Evolutionary conservation across 768 basidiomycete species (phyloP).

Genomic region (Kwoniella botswanensis): DNA sequence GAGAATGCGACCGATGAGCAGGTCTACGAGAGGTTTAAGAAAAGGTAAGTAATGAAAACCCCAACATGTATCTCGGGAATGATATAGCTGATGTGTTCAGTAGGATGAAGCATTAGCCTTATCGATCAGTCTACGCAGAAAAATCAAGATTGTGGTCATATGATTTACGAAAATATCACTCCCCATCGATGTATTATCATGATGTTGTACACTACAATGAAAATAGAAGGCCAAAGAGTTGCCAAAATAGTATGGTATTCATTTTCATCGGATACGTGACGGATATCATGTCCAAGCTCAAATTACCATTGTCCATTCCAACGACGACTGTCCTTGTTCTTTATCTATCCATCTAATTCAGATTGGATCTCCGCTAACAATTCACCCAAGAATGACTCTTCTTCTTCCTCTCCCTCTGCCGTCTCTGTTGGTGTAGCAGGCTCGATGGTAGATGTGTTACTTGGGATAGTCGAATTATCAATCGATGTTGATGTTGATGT

Average conservation of each 20-base stretch:
- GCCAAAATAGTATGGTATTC: too few relatives aligned
- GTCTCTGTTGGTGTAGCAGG: neutral
- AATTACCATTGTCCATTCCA: neutral
- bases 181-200: too few relatives aligned
- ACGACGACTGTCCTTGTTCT: neutral
- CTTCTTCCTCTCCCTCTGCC: constrained; percentile 1
- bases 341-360: constrained; percentile 2
- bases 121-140: too few relatives aligned
- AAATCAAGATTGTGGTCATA: too few relatives aligned
- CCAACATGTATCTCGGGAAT: neutral
- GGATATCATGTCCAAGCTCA: too few relatives aligned
- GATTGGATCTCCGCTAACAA: neutral
- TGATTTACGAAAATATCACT: too few relatives aligned
- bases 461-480: neutral
- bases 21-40: constrained; percentile 93
- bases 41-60: constrained; percentile 61
- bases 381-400: constrained; percentile 14
- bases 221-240: too few relatives aligned
- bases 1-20: constrained; percentile 91
- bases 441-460: too few relatives aligned
- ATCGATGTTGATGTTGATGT: neutral
- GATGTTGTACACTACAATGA: too few relatives aligned
- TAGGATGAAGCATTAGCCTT: constrained; percentile 22
- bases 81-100: neutral
- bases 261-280: too few relatives aligned